A percentile compares a stretch with the other conserved stretches of the same genome.
Evolutionary conservation across 2,329 filamentous ascomycete species (phyloP).

Genomic region (Fusarium papillatum): DNA sequence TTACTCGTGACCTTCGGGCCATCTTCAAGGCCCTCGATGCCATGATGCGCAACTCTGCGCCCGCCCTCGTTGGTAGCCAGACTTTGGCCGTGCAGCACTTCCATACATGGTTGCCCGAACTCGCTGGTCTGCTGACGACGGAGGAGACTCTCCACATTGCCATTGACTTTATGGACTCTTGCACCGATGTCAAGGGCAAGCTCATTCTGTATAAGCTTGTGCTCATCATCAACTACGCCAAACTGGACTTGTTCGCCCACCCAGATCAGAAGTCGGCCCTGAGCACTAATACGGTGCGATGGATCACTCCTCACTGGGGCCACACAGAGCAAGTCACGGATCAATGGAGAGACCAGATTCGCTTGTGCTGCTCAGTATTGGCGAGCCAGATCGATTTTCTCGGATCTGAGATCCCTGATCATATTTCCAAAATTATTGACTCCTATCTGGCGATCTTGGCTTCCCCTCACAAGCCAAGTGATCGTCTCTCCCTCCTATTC

Average conservation of each 20-base stretch:
- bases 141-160: slow-evolving; percentile 93
- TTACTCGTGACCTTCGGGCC: slow-evolving; percentile 85
- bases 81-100: slow-evolving; percentile 97
- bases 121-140: slow-evolving; percentile 80
- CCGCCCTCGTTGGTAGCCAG: slow-evolving; percentile 92
- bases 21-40: slow-evolving; percentile 93
- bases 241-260: slow-evolving; percentile 84
- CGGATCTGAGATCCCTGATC: slow-evolving; percentile 85
- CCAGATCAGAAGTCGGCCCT: slow-evolving; percentile 81
- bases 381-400: slow-evolving; percentile 87
- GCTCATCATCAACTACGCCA: slow-evolving; percentile 91
- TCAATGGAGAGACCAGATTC: slow-evolving; percentile 93
- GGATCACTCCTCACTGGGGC: slow-evolving; percentile 97
- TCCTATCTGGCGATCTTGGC: slow-evolving; percentile 86
- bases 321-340: slow-evolving; percentile 79
- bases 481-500: slow-evolving; percentile 88
- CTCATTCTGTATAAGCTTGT: slow-evolving; percentile 93
- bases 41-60: slow-evolving; percentile 89
- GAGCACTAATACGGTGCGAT: slow-evolving; percentile 85
- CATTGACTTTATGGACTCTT: slow-evolving; percentile 94
- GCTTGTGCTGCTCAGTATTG: slow-evolving; percentile 92
- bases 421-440: slow-evolving; percentile 91
- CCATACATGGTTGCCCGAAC: slow-evolving; percentile 96
- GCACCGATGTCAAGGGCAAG: slow-evolving; percentile 88
- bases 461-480: slow-evolving; percentile 65